Percentiles rank a stretch among this genome's conserved stretches.
phyloP scores from a whole-genome alignment of 495 filamentous ascomycete genomes.

The Neurospora discreta region DNA sequence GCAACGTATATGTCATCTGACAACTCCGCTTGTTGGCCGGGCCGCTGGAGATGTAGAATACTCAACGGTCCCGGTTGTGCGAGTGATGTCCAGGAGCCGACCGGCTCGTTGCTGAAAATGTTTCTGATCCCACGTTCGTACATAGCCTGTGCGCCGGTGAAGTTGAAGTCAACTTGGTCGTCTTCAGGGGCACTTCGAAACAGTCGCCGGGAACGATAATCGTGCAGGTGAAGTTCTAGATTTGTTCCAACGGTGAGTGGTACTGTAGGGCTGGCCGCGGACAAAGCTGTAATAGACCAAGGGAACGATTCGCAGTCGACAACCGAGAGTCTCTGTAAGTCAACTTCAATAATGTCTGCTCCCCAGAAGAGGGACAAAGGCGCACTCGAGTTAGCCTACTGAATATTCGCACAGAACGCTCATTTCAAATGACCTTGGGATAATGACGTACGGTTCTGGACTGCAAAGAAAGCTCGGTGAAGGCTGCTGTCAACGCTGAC shows the following conservation, averaged over 20 bases:
- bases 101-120: slow-evolving; percentile 27
- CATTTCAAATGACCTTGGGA: neutral
- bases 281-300: slow-evolving; percentile 75
- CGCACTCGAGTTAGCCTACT: neutral
- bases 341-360: slow-evolving; percentile 63
- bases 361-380: neutral
- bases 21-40: slow-evolving; percentile 34
- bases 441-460: slow-evolving; percentile 48
- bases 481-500: slow-evolving; percentile 64
- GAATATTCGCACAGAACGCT: neutral
- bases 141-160: slow-evolving; percentile 21
- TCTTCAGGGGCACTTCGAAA: slow-evolving; percentile 6
- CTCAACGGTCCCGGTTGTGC: slow-evolving; percentile 73
- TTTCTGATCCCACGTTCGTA: slow-evolving; percentile 14
- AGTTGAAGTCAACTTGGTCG: slow-evolving; percentile 15
- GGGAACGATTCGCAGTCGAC: slow-evolving; percentile 64
- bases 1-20: slow-evolving; percentile 68
- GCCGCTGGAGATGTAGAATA: slow-evolving; percentile 62
- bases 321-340: slow-evolving; percentile 65
- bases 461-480: slow-evolving; percentile 67
- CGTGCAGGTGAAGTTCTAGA: slow-evolving; percentile 72
- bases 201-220: slow-evolving; percentile 42
- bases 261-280: slow-evolving; percentile 56
- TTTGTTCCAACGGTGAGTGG: slow-evolving; percentile 83
- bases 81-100: slow-evolving; percentile 56